Evolutionary conservation across 1,284 basidiomycete species (phyloP).

Genomic region (Meira nashicola): DNA sequence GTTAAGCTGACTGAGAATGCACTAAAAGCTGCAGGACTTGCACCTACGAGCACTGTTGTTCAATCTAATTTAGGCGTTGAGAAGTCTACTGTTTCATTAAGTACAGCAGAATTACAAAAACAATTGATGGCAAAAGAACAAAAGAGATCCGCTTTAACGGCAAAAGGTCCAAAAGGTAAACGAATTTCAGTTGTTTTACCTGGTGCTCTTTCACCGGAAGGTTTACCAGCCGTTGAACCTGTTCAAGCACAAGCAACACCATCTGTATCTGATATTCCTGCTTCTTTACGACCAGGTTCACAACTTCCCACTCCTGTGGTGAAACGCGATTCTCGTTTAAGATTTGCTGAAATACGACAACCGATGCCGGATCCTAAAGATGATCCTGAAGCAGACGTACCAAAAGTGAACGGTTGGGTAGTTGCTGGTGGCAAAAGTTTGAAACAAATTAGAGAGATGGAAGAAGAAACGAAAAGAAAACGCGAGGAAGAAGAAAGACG

Average conservation of each 20-base stretch:
- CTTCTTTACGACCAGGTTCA: background rate
- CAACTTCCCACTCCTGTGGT: background rate
- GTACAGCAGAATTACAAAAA: conserved; percentile 1
- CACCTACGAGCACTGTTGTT: no score
- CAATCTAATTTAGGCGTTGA: no score
- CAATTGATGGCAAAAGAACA: background rate
- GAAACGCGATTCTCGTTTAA: background rate
- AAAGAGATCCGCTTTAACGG: background rate
- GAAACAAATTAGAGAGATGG: background rate
- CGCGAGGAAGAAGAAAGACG: conserved; percentile 1
- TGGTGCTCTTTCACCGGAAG: background rate
- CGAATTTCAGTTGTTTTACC: conserved; percentile 11
- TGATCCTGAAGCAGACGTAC: conserved; percentile 3
- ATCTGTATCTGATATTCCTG: background rate
- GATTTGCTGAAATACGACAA: background rate
- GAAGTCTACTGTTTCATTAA: background rate
- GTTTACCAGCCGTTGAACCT: background rate
- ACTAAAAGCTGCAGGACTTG: no score
- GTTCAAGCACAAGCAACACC: background rate
- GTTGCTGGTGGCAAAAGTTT: background rate
- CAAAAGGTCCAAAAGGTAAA: conserved; percentile 8
- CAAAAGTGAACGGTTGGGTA: background rate
- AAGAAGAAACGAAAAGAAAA: conserved; percentile 2
- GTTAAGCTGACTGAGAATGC: no score
- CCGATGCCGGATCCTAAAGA: background rate